These are phyloP conservation scores for Tricholoma flavovirens DNA, from an alignment of 768 basidiomycete genomes.

Conservation along the genomic window DNA sequence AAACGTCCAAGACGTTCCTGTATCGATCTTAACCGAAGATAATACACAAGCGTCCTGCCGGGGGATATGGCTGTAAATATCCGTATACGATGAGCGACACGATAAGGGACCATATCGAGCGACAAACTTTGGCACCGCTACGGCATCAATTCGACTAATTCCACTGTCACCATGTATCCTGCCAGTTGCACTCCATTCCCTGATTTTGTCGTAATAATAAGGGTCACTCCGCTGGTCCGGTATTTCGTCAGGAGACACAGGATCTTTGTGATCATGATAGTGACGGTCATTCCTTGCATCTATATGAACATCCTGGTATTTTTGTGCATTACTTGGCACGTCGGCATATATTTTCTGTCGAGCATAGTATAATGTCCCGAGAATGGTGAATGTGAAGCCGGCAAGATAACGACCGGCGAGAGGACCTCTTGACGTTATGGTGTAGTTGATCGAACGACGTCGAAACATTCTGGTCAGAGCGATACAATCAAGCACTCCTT, in stretches of 20 bases:
- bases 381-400: slow-evolving; percentile 3
- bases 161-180: slow-evolving; percentile 3
- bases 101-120: not conserved
- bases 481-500: not conserved
- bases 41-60: slow-evolving; percentile 2
- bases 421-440: not conserved
- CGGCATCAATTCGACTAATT: slow-evolving; percentile 10
- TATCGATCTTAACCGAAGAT: not conserved
- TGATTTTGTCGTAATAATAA: not conserved
- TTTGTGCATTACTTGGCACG: not conserved
- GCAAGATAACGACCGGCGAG: not conserved
- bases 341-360: slow-evolving; percentile 4
- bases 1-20: slow-evolving; percentile 23
- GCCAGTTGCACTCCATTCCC: not conserved
- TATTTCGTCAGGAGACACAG: not conserved
- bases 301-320: not conserved
- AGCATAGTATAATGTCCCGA: slow-evolving; percentile 5
- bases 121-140: slow-evolving; percentile 11
- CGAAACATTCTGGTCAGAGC: not conserved
- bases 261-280: not conserved
- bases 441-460: not conserved
- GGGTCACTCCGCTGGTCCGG: not conserved
- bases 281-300: not conserved
- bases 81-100: not conserved
- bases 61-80: not conserved